Base-by-base conservation (phyloP, 768 basidiomycete species). In the Collybia mongolica region DNA sequence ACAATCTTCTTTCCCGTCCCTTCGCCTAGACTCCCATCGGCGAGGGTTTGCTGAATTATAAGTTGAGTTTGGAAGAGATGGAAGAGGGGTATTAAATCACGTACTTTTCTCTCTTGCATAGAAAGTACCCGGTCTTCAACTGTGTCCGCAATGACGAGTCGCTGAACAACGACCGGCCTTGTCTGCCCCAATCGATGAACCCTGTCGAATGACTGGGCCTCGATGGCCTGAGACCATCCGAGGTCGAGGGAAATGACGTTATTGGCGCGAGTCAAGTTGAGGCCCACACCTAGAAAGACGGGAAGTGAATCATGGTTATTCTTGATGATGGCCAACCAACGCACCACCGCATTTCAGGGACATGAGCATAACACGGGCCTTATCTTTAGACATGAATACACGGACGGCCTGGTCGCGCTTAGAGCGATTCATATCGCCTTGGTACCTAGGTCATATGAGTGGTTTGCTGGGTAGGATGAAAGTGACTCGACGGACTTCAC, bases 61-160 rank as follows among this genome's bases (percentile, higher is more conserved):
- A 49, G 22, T 17, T 22, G 20, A 41, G 20, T 17, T 45, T 39
- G 18, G 47, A 35, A 43, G 47, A 8, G 18, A 15, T 18, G 36
- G 37, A 1, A 39, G 15, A 20, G n/a, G n/a, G 38, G 46, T 19
- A 2, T 32, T 47, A 49, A n/a, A 18, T n/a, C 46, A 51, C 62
- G 17, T 49, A 76, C 76, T 72, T 86, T 86, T 49, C 80, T 71
- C 37, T 79, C 74, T 56, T 88, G 86, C 52, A 90, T 66, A 0
- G 70, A 71, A 22, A 87, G 70, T 26, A 91, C 81, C n/a, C 88
- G 73, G 58, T 88, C 82, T 59, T 90, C 88, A 26, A 86, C 81
- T 0, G 82, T 84, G 52, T 82, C 70, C 2, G 65, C 61, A 35
- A 85, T 81, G 24, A 85, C 82, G 5, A 85, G 70, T 8, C 82